Evolutionary conservation across 2,329 filamentous ascomycete species (phyloP), one percentile per base, ranked within the genome.

Genomic region (Pseudogymnoascus sp.): DNA sequence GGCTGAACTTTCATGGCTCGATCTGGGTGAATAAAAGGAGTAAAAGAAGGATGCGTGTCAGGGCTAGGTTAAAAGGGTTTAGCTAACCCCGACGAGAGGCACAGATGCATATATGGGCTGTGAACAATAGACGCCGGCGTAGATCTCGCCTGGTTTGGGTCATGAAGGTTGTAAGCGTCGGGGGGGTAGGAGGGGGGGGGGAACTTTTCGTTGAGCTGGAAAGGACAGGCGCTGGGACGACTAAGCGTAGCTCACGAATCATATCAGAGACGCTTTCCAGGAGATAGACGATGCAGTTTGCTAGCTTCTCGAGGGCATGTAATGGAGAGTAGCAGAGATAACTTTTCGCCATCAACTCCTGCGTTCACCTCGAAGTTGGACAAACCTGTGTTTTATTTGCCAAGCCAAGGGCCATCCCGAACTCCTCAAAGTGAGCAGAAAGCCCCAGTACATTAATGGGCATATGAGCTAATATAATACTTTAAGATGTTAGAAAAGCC

Each of bases 401-500:
- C 27, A 55, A 55, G 27, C n/a, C n/a, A 33, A 31, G 2, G 8
- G 18, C n/a, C 33, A 18, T 33, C 45, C 42, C 45, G 27, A 55
- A 55, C 45, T 33, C 45, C 27, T 31, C 9, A 18, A 12, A 27
- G 9, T 29, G 3, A 9, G 27, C 45, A 31, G 29, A 55, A 31
- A 31, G 9, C 45, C n/a, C 18, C 45, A 27, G 15, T 31, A 31
- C n/a, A 55, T 33, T 12, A 55, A n/a, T 29, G 45, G 18, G 45
- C 45, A 55, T 55, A 55, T 55, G 45, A 55, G 8, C 45, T 55
- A 33, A 55, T 55, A 55, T 55, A 55, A 55, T 55, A 55, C 45
- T 55, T 3, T 18, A 27, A 12, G 27, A 55, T 33, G 7, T 55
- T 55, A 55, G 45, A 31, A 55, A 55, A 55, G n/a, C 7, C 15